Evolutionary conservation across 371 early-diverging fungal species (phyloP).

Genomic region (Mortierella sp.): DNA sequence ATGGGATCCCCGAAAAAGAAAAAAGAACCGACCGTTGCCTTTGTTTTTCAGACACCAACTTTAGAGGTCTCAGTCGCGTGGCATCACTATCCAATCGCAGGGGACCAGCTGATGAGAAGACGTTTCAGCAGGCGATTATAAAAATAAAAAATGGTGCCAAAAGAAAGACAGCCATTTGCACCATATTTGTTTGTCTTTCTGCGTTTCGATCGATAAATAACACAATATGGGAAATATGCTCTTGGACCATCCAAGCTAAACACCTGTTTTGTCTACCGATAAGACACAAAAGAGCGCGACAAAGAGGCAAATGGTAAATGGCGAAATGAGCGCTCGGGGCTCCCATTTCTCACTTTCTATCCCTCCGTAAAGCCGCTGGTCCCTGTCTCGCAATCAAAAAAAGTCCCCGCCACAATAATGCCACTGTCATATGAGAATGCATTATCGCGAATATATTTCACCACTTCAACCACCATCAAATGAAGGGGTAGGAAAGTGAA

Average conservation of each 20-base stretch:
- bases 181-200: background rate
- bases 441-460: background rate
- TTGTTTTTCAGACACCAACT: background rate
- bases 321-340: background rate
- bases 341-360: background rate
- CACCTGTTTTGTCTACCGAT: constrained; percentile 34
- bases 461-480: background rate
- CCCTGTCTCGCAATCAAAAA: constrained; percentile 1
- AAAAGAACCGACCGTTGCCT: too few species aligned
- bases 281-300: constrained; percentile 9
- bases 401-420: background rate
- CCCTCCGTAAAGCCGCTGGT: background rate
- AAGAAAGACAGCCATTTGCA: background rate
- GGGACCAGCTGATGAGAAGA: background rate
- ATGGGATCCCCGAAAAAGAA: too few species aligned
- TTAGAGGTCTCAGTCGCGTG: background rate
- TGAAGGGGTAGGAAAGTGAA: background rate
- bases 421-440: constrained; percentile 30
- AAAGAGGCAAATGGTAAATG: too few species aligned
- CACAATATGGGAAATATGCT: background rate
- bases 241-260: constrained; percentile 17
- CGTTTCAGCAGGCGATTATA: background rate
- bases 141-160: background rate
- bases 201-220: background rate
- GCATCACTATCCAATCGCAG: background rate